Base-by-base conservation (phyloP, 768 basidiomycete species). In the Boletales sp. region DNA sequence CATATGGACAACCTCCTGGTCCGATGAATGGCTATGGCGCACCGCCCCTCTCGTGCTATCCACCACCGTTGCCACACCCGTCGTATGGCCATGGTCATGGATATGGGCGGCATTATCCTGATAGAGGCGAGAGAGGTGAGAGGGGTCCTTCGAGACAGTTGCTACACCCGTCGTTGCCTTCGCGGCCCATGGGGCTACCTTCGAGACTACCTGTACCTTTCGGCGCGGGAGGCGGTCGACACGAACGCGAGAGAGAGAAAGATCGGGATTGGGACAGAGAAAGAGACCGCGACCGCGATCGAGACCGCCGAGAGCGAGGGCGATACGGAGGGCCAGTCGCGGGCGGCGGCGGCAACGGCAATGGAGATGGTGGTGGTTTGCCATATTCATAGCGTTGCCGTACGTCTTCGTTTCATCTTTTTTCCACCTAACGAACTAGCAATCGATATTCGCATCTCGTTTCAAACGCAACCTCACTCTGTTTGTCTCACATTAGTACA, bases 341-440 rank as follows among this genome's bases (percentile, higher is more conserved):
- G 10, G 57, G 45, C n/a, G 50, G 44, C 5, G 53, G 42, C 8
- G 42, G 45, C 9, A 44, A 45, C 2, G 41, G 43, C 19, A 55
- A 53, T 15, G 51, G 60, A 18, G 49, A 56, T 35, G 55, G 50
- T 19, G 64, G 56, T 8, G 65, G 56, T 13, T 50, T 66, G n/a
- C 65, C 67, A 7, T 69, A 68, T 27, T 68, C 67, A 43, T 69
- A 59, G 40, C 19, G 34, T 40, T 51, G 19, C 31, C 44, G 51
- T 45, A 40, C 40, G 40, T 30, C 19, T 21, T 19, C 14, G 10
- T 35, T 27, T 48, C 41, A 10, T 30, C 14, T 37, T 24, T 15
- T 17, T 29, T 29, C 24, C 24, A 24, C 24, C 24, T 24, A 18
- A 14, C 17, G 24, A 17, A 10, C 35, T 34, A 19, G 17, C 18